Base-by-base conservation (phyloP, 495 filamentous ascomycete genomes). In the Geoglossum glabrum region DNA sequence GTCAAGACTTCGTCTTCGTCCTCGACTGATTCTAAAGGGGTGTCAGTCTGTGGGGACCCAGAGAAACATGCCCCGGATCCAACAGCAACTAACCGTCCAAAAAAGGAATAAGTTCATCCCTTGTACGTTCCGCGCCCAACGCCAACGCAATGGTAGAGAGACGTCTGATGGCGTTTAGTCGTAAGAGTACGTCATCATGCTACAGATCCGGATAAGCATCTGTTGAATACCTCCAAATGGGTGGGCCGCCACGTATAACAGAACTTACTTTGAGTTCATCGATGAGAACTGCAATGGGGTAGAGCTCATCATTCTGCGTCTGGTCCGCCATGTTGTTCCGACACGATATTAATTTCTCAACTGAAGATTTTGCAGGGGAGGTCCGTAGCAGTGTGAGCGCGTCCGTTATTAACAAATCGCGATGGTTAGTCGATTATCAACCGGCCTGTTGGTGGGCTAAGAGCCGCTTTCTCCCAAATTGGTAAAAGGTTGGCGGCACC, bases 1-100 rank as follows among this genome's bases (percentile, higher is more conserved):
- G 93, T 95, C 66, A 98, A 79, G 57, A 98, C 93, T 66, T 98
- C 92, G 67, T 98, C 92, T 70, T 98, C 92, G 62, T 98, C 92
- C 73, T 98, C 92, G 58, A 98, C 89, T 43, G 90, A 95, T 71
- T 98, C 92, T 98, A 70, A 59, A 38, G 6, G 27, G 19, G 23
- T 15, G 3, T 56, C n/a, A 56, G 38, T 45, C 57, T 66, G 57
- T 59, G 57, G 61, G 52, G 51, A 61, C 54, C 52, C 57, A n/a
- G 28, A 38, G 33, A 31, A n/a, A 21, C 25, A 11, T n/a, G 56
- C 15, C n/a, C 17, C 3, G 19, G 17, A 21, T 30, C 43, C 8
- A 11, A 36, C 3, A 21, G 33, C 25, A 15, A 19, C 45, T 43
- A 26, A 97, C 92, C 92, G 70, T 98, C 92, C 67, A 98, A 78